Evolutionary conservation across 2,329 filamentous ascomycete genomes (phyloP).

Genomic region (Cordyceps militaris): DNA sequence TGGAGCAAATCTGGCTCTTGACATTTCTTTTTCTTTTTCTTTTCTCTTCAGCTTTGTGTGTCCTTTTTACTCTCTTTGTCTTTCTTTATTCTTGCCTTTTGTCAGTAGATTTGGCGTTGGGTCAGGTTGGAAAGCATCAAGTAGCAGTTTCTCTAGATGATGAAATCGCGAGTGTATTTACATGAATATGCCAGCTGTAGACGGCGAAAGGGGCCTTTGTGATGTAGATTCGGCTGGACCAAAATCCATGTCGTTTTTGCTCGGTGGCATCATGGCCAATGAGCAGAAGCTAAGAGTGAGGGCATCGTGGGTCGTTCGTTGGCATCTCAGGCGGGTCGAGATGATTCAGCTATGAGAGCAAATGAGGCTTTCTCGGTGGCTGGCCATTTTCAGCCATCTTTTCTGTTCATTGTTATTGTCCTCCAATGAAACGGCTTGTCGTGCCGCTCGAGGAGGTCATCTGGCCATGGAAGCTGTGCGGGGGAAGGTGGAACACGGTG

Average conservation of each 20-base stretch:
- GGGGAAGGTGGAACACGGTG: background rate
- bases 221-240: too few species aligned
- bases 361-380: too few species aligned
- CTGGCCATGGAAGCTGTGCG: background rate
- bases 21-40: background rate
- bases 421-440: background rate
- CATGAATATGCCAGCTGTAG: background rate
- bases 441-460: background rate
- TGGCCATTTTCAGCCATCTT: too few species aligned
- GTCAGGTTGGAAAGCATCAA: conserved; percentile 1
- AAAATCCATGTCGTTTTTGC: too few species aligned
- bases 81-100: background rate
- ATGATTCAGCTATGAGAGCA: too few species aligned
- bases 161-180: background rate
- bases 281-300: too few species aligned
- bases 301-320: too few species aligned
- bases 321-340: too few species aligned
- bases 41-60: background rate
- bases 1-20: background rate
- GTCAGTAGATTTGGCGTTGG: conserved; percentile 7
- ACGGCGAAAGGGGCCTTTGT: too few species aligned
- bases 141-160: background rate
- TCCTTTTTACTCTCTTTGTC: background rate
- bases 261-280: too few species aligned
- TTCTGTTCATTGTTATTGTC: too few species aligned